Evolutionary conservation across 208 protist species (phyloP), one percentile per base, ranked within the genome.

Genomic region (Trypanosoma platydactyli): DNA sequence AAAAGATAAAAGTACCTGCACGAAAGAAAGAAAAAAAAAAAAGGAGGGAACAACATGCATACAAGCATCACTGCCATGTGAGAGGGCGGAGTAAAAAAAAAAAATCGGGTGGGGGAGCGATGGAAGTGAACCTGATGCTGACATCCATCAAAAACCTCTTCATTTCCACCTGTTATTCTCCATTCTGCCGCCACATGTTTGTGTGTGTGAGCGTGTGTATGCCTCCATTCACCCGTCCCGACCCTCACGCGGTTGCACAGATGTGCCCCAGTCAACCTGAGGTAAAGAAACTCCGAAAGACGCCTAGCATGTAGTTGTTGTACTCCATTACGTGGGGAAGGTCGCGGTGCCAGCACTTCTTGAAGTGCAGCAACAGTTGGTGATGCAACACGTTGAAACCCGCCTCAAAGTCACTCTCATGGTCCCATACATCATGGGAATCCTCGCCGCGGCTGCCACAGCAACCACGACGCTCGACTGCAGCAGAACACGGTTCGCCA

Each of bases 311-410:
- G 60, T 91, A 94, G 24, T 75, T 88, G 62, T 79, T 83, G 76
- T 92, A 94, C 51, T 84, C 80, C 91, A 93, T 93, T 48, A 93
- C 84, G 40, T 87, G 81, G n/a, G 91, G 91, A 54, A 77, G 45
- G 63, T 96, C 86, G 7, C 80, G 74, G 57, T 84, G 77, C 91
- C 91, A 96, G 69, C 78, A 84, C 22, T 55, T 66, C 64, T 89
- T 88, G 58, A 94, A 96, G 66, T 89, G 74, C 48, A 89, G 64
- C 53, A 96, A 66, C 30, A 96, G 71, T 38, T 80, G 73, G 66
- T 94, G 84, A 61, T 96, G 88, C 42, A 96, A 76, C 15, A 74
- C 45, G 44, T 78, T 80, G 56, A 93, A 66, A n/a, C 89, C 89
- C 0, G 64, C 84, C 65, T 92, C 84, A 35, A 79, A 80, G 49